Percentiles rank a stretch among this genome's conserved stretches.
phyloP scores from a whole-genome alignment of 2,329 filamentous ascomycete species.

The Pseudonectria buxi region DNA sequence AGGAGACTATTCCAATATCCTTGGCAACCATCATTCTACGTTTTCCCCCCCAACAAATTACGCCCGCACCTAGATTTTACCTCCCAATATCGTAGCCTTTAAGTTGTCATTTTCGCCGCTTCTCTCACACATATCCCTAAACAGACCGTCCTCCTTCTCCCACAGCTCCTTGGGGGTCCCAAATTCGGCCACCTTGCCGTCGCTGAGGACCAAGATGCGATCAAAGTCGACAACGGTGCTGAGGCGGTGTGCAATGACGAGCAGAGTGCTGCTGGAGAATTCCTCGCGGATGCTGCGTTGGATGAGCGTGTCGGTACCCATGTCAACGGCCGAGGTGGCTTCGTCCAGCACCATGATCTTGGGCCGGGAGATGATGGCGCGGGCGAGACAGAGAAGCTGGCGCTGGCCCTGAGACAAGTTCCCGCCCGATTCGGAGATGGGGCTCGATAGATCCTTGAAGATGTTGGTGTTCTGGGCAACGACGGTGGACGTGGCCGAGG shows the following conservation, averaged over 20 bases:
- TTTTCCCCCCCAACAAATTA: too few species aligned
- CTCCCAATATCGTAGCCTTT: conserved; percentile 36
- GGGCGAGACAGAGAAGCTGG: conserved; percentile 68
- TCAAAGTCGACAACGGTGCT: conserved; percentile 75
- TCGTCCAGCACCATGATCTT: conserved; percentile 77
- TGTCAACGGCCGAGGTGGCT: conserved; percentile 72
- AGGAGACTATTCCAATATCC: too few species aligned
- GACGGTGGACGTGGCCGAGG: conserved; percentile 26
- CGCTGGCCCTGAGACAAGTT: conserved; percentile 72
- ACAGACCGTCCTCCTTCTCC: conserved; percentile 45
- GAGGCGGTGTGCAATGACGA: conserved; percentile 70
- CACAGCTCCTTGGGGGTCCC: conserved; percentile 58
- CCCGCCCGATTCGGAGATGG: conserved; percentile 64
- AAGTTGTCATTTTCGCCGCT: conserved; percentile 53
- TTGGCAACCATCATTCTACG: too few species aligned
- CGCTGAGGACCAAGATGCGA: conserved; percentile 63
- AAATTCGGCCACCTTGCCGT: conserved; percentile 61
- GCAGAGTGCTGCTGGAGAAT: conserved; percentile 59
- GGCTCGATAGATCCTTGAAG: conserved; percentile 55
- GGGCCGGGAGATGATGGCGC: conserved; percentile 63
- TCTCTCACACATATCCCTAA: conserved; percentile 57
- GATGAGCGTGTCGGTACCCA: conserved; percentile 67
- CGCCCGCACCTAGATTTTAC: conserved; percentile 2
- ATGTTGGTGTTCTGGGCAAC: conserved; percentile 53
- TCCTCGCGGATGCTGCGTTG: conserved; percentile 67